Evolutionary conservation across 495 filamentous ascomycete species (phyloP), one percentile per base, ranked within the genome.

Genomic region (Lasiosphaeria hispida): DNA sequence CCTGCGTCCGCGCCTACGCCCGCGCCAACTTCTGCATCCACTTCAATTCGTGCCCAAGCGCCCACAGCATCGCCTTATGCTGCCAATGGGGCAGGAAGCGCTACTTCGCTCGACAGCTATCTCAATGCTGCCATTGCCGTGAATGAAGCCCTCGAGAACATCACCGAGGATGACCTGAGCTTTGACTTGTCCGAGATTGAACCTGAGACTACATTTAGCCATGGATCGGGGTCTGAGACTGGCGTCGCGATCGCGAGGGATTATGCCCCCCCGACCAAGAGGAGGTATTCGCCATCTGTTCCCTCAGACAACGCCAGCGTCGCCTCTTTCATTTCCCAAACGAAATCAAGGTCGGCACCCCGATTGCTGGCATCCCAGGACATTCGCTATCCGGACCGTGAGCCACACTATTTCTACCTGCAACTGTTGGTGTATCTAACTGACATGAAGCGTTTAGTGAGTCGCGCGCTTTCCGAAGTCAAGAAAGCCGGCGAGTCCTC

Each of bases 401-500:
- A 69, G 80, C 4, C n/a, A n/a, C 30, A 9, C 36, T n/a, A 10
- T 7, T 18, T 13, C 41, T 42, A 37, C 18, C 11, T 34, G n/a
- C 48, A 49, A 58, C 38, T 10, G 14, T 2, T 17, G 9, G 34
- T 61, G 10, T 44, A 18, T 69, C 64, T 69, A 69, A 69, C 61
- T 69, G 62, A 69, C 66, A 37, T n/a, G 23, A 60, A 89, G 84
- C 84, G 79, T 69, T 70, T 87, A 90, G 87, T 88, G 67, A 85
- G 83, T 65, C 78, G 77, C 48, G 72, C 65, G 1, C 54, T 77
- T 9, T 55, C 66, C 2, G 59, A 53, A 10, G 30, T 64, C 6
- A 39, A 54, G 33, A 37, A 57, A 5, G 18, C 42, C 5, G n/a
- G 19, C 6, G 38, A 38, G 11, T 43, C 48, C n/a, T 35, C 35